Evolutionary conservation across 768 basidiomycete species (phyloP).

Genomic region (Tubosaeta sp.): DNA sequence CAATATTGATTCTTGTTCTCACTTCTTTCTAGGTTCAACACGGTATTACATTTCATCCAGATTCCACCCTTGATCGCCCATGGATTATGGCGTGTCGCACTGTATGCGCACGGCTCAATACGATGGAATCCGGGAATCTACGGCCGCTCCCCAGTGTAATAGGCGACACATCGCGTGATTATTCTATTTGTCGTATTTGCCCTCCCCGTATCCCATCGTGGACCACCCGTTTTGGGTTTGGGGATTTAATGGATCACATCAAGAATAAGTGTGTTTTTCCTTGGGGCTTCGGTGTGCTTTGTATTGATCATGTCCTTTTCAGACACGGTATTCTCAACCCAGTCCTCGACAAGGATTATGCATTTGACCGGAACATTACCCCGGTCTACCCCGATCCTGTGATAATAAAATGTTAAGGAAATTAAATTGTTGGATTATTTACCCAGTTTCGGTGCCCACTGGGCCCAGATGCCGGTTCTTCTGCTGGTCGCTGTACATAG

Average conservation of each 20-base stretch:
- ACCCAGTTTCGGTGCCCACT: not conserved
- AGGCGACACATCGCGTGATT: constrained; percentile 8
- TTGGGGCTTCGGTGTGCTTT: not conserved
- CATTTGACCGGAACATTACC: constrained; percentile 17
- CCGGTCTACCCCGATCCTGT: constrained; percentile 14
- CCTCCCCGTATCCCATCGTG: constrained; percentile 28
- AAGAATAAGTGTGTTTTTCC: constrained; percentile 13
- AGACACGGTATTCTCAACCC: constrained; percentile 21
- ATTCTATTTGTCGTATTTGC: constrained; percentile 24
- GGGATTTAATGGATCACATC: constrained; percentile 17
- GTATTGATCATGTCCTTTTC: not conserved
- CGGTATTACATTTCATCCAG: constrained; percentile 10
- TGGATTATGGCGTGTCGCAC: constrained; percentile 6
- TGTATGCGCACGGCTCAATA: not conserved
- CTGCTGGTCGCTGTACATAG: not conserved
- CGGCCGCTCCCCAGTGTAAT: not conserved
- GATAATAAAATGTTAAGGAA: not conserved
- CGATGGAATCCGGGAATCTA: not conserved
- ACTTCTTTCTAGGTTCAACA: constrained; percentile 20
- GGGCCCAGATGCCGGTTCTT: not conserved
- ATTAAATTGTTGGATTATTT: not conserved
- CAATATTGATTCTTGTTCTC: not conserved
- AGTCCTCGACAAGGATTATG: constrained; percentile 15
- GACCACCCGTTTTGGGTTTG: constrained; percentile 17
- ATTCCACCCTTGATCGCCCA: not conserved